Evolutionary conservation across 129 eudicot genomes (phyloP), one percentile per base, ranked within the genome.

Genomic region (Calendula officinalis): DNA sequence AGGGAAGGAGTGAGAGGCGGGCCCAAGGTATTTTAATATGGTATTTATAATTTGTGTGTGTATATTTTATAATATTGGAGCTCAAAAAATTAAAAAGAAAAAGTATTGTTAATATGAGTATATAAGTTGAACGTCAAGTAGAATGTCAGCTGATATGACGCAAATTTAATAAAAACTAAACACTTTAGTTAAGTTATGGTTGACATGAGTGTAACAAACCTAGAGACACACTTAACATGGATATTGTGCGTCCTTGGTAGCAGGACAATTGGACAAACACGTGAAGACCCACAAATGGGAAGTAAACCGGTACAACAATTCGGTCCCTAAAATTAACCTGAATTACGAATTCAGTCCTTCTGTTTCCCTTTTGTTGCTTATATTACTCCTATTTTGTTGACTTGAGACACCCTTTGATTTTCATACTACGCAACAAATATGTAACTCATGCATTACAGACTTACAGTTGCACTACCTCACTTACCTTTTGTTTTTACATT

Each of bases 181-280:
- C n/a, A n/a, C n/a, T n/a, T n/a, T n/a, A n/a, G n/a, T n/a, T n/a
- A n/a, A n/a, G n/a, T n/a, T n/a, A n/a, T n/a, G n/a, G n/a, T n/a
- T n/a, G n/a, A n/a, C n/a, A n/a, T n/a, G n/a, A n/a, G n/a, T n/a
- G 52, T 34, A 59, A 59, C 67, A 59, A 49, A 59, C 67, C 60
- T 59, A 16, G 38, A 59, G 71, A 64, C 17, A 64, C 49, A 56
- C 43, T 27, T 56, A 53, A 64, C 60, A 47, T 47, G 64, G 77
- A 72, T 55, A 64, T 64, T 9, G 44, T 63, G 33, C 32, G 77
- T 72, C 70, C 77, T 64, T 72, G 65, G 36, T 64, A 54, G 60
- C 66, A 72, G 71, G 33, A 45, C 34, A 13, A 17, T 62, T n/a
- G n/a, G n/a, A n/a, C n/a, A n/a, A n/a, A n/a, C 77, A 72, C 56